Conservation (phyloP, 176 grass and related monocot species). For the Tuctoria greenei region DNA sequence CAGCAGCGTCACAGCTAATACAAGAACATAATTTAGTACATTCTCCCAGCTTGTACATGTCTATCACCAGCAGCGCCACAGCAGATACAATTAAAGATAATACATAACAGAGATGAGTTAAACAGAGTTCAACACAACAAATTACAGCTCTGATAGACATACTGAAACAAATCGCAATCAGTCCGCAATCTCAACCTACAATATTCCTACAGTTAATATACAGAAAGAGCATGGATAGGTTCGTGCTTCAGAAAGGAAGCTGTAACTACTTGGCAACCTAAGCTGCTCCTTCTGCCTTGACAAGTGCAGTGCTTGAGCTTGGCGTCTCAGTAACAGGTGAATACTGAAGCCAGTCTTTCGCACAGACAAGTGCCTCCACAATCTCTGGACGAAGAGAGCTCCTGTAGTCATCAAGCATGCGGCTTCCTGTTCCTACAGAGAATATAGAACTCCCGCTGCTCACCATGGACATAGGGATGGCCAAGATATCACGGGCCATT, state of each 20-base stretch:
- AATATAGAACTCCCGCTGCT: conserved; percentile 58
- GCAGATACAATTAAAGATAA: background rate
- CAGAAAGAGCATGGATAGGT: background rate
- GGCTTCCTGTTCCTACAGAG: conserved; percentile 59
- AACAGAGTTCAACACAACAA: background rate
- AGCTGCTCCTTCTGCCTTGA: conserved; percentile 37
- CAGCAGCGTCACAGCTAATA: too few species aligned
- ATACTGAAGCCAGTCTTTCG: conserved; percentile 80
- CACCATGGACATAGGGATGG: conserved; percentile 80
- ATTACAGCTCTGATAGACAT: conserved; percentile 18
- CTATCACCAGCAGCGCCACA: background rate
- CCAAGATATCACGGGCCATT: conserved; percentile 75
- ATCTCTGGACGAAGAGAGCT: conserved; percentile 70
- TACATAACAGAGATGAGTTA: background rate
- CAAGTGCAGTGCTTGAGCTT: background rate
- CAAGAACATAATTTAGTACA: background rate
- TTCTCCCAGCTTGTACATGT: background rate
- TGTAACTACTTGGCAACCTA: background rate
- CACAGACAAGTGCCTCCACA: conserved; percentile 70
- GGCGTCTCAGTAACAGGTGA: conserved; percentile 35
- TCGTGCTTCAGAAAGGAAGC: conserved; percentile 3
- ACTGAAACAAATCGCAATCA: background rate
- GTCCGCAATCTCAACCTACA: conserved; percentile 8
- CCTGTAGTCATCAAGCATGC: conserved; percentile 77
- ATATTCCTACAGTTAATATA: conserved; percentile 34